Evolutionary conservation across 2,329 filamentous ascomycete species (phyloP), one percentile per base, ranked within the genome.

Genomic region (Clonostachys byssicola): DNA sequence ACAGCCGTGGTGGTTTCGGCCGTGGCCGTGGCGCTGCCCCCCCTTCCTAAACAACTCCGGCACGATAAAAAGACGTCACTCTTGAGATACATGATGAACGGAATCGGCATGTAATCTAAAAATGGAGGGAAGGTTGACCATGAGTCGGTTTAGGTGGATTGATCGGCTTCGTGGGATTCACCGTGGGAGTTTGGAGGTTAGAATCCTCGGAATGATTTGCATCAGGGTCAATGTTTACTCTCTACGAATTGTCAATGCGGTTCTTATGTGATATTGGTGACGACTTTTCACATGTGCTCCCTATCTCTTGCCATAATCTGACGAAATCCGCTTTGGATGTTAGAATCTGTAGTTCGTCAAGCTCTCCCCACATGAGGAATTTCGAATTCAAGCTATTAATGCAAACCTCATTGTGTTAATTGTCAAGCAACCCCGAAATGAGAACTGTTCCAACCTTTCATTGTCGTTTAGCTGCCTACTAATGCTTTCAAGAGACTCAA

Each of bases 1-100:
- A 58, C 59, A 85, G 83, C 87, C 89, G 88, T 81, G 87, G 88
- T 79, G 89, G 88, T 67, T 88, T 87, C 71, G 91, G 90, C 70
- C 89, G 90, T 85, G 90, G 89, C 73, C 87, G 89, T 79, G 86
- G 86, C 67, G 83, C 75, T 66, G 80, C 87, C 74, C 83, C 87
- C 68, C 75, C 82, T 60, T 18, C 36, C 36, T 84, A 81, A 65
- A 83, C 80, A 78, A 67, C 61, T 59, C 67, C 58, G 44, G 62
- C 57, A 62, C 62, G 63, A 64, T 66, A 55, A 55, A 62, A 60
- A 65, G 63, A 68, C 64, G 68, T 67, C 61, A 70, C 62, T 70
- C 63, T 65, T 62, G 63, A 63, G 65, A 67, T 64, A 62, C 65
- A 70, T 70, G 65, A 63, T 62, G 64, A 66, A 63, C 58, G 58